Conservation (phyloP, 441 rosid genomes). For the Viola pubescens region DNA sequence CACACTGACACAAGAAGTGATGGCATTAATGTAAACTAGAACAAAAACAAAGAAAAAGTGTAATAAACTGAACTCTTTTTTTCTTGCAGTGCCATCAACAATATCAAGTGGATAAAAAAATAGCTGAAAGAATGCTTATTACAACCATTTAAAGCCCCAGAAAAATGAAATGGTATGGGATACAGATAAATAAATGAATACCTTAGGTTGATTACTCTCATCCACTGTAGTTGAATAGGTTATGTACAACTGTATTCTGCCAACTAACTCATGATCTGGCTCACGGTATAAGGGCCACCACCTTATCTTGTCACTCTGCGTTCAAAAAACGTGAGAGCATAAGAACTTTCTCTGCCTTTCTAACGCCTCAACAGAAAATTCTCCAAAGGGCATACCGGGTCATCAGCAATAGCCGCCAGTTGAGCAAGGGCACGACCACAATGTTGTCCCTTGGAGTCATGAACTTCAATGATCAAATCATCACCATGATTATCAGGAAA, state of each 20-base stretch:
- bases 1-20: conserved; percentile 40
- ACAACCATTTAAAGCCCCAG: neutral
- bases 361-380: conserved; percentile 10
- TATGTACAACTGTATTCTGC: conserved; percentile 64
- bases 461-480: conserved; percentile 71
- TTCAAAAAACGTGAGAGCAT: conserved; percentile 17
- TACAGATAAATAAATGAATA: conserved; percentile 13
- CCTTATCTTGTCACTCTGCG: conserved; percentile 68
- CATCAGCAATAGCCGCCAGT: conserved; percentile 76
- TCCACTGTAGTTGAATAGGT: conserved; percentile 64
- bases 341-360: conserved; percentile 10
- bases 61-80: neutral
- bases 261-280: conserved; percentile 85
- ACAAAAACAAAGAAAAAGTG: neutral
- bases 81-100: conserved; percentile 5
- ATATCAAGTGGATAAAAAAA: conserved; percentile 2
- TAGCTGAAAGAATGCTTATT: no score
- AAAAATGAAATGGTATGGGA: neutral
- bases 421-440: conserved; percentile 79
- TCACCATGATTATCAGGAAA: conserved; percentile 84
- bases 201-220: conserved; percentile 60
- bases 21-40: neutral
- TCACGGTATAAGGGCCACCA: conserved; percentile 94
- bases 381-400: conserved; percentile 42
- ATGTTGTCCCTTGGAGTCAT: conserved; percentile 66